Conservation (phyloP, 495 filamentous ascomycete genomes). For the Aspergillus mulundensis region DNA sequence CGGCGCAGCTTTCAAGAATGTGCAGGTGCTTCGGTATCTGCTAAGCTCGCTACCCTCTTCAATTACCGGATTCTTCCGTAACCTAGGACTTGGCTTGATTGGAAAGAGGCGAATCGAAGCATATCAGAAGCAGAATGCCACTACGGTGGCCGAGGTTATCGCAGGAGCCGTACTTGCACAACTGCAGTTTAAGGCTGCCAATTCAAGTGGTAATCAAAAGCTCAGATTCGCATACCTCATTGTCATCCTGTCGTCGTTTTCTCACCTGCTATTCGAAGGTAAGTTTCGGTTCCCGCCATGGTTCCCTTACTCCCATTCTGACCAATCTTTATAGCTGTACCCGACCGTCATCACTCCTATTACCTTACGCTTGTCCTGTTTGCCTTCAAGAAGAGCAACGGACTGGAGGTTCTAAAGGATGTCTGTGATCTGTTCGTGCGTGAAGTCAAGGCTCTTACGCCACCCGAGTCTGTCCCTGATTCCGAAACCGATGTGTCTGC, state of each 20-base stretch:
- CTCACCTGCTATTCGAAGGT: conserved; percentile 75
- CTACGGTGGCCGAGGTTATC: conserved; percentile 70
- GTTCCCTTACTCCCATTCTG: conserved; percentile 7
- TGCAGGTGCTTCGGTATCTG: conserved; percentile 66
- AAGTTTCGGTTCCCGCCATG: conserved; percentile 11
- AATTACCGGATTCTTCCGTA: conserved; percentile 73
- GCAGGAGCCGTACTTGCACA: conserved; percentile 67
- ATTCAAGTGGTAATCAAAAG: conserved; percentile 37
- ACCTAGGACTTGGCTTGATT: conserved; percentile 73
- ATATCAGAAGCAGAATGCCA: conserved; percentile 61
- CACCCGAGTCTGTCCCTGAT: conserved; percentile 29
- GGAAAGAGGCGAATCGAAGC: conserved; percentile 63
- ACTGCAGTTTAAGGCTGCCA: conserved; percentile 48
- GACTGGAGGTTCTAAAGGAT: conserved; percentile 66
- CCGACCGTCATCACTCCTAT: conserved; percentile 57
- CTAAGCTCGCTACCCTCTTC: conserved; percentile 68
- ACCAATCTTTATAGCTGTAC: conserved; percentile 28
- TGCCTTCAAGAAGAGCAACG: conserved; percentile 77
- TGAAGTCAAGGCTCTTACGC: conserved; percentile 54
- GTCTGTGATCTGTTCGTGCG: conserved; percentile 70
- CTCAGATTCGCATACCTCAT: conserved; percentile 72
- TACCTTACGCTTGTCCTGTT: conserved; percentile 76
- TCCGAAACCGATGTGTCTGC: conserved; percentile 45
- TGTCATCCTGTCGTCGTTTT: conserved; percentile 69
- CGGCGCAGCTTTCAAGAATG: conserved; percentile 69